Base-by-base conservation (phyloP, 208 protist genomes). In the Crithidia thermophila region DNA sequence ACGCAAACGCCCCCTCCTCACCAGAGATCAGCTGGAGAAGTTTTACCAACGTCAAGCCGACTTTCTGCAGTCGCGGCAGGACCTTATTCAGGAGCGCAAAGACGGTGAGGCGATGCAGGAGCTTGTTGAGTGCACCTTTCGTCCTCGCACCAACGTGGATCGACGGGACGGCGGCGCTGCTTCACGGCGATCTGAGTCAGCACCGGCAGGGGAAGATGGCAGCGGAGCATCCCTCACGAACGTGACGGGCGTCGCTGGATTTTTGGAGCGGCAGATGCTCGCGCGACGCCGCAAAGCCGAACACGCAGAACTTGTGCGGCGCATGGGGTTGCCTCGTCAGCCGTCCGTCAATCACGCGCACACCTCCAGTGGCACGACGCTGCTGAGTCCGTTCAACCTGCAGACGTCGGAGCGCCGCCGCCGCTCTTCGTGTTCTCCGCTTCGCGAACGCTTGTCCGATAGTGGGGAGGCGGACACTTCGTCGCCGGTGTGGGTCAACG, bases 101-200 rank as follows among this genome's bases (percentile, higher is more conserved):
- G 67, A 81, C 21, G 40, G 61, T 3, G 60, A 81, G 67, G 39
- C 49, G 37, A 52, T 70, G 58, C 74, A 86, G 65, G 85, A 95
- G 45, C 62, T 89, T 49, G 64, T 75, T n/a, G 73, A 84, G n/a
- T 95, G 90, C 57, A 95, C 90, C 2, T 95, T 95, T 60, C 80
- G 82, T 0, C 90, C 90, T 0, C 70, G 69, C 37, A 94, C 89
- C 0, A 82, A 83, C 65, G 68, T 66, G 6, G 70, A 68, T n/a
- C 36, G 23, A 20, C 58, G 28, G 23, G 43, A 52, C 23, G 42
- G 37, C 59, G 18, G 46, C 9, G 7, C 31, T 1, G 30, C 42
- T 3, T 3, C 46, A 23, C 20, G 43, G 3, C 27, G 59, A 11
- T 16, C 7, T 20, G 27, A 20, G 8, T 23, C 8, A 5, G 16